phyloP scores from a whole-genome alignment of 805 yeast genomes.

The Saturnispora sanitii region DNA sequence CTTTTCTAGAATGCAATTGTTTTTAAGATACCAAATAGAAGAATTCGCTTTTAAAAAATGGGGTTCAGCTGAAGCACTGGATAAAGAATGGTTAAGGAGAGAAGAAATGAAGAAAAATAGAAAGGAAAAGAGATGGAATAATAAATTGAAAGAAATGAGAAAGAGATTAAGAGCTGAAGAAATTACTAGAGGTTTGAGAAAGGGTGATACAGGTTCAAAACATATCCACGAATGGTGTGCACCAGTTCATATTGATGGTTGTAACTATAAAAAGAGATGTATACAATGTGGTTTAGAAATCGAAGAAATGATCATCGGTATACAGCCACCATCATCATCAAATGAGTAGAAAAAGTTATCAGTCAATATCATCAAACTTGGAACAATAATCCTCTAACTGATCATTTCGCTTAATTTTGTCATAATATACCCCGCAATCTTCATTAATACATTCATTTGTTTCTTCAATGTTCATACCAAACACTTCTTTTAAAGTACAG shows the following conservation, averaged over 20 bases:
- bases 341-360: too few relatives aligned
- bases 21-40: constrained; percentile 85
- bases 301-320: constrained; percentile 47
- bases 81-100: constrained; percentile 84
- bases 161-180: constrained; percentile 89
- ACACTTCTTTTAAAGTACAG: constrained; percentile 32
- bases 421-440: constrained; percentile 57
- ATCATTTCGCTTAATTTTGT: constrained; percentile 35
- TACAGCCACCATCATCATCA: background rate
- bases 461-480: constrained; percentile 12
- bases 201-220: constrained; percentile 37
- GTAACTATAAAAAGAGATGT: constrained; percentile 51
- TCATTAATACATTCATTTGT: constrained; percentile 43
- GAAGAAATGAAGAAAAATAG: constrained; percentile 63
- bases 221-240: constrained; percentile 74
- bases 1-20: constrained; percentile 87
- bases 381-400: constrained; percentile 14
- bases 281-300: constrained; percentile 74
- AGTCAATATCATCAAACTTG: constrained; percentile 13
- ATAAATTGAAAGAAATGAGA: constrained; percentile 78
- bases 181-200: constrained; percentile 58
- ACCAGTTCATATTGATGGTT: constrained; percentile 28
- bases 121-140: constrained; percentile 68
- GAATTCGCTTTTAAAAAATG: constrained; percentile 87
- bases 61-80: constrained; percentile 85